These are phyloP conservation scores for Penicillium manginii DNA, from an alignment of 495 filamentous ascomycete species.

Conservation along the genomic window DNA sequence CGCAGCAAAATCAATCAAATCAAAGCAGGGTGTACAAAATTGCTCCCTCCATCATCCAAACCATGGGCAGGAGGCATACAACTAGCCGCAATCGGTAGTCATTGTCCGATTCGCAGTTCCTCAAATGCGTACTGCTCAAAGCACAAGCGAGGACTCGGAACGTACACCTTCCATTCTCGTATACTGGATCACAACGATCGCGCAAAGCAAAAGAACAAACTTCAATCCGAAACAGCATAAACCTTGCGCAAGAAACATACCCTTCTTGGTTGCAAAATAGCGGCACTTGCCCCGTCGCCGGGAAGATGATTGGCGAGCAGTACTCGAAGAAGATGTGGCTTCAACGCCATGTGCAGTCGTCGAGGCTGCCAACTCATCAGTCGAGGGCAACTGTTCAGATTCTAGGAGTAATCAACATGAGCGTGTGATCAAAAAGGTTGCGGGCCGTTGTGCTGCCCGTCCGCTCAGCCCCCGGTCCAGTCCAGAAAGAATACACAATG, in stretches of 20 bases:
- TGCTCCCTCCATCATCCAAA: not conserved
- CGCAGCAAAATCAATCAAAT: not conserved
- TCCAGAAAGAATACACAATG: not conserved
- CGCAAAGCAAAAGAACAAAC: not conserved
- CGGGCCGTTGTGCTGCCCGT: slow-evolving; percentile 25
- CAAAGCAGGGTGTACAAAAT: not conserved
- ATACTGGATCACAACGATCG: not conserved
- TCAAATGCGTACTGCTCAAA: not conserved
- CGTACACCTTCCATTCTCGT: not conserved
- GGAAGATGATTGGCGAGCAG: slow-evolving; percentile 27
- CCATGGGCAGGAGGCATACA: not conserved
- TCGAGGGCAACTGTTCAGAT: slow-evolving; percentile 17
- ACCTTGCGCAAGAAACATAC: slow-evolving; percentile 23
- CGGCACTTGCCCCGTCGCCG: slow-evolving; percentile 31
- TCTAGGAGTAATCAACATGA: slow-evolving; percentile 26
- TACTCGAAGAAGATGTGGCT: slow-evolving; percentile 18
- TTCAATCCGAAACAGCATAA: slow-evolving; percentile 13
- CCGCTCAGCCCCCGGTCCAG: slow-evolving; percentile 4
- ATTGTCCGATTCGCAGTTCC: too few species aligned
- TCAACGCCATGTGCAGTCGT: slow-evolving; percentile 34
- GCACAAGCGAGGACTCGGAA: not conserved
- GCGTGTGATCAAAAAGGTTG: slow-evolving; percentile 45
- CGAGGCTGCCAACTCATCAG: slow-evolving; percentile 39
- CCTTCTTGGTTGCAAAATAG: slow-evolving; percentile 32
- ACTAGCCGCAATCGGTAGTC: not conserved